phyloP scores from a whole-genome alignment of 2,329 filamentous ascomycete genomes.

The Aureobasidium sp. region DNA sequence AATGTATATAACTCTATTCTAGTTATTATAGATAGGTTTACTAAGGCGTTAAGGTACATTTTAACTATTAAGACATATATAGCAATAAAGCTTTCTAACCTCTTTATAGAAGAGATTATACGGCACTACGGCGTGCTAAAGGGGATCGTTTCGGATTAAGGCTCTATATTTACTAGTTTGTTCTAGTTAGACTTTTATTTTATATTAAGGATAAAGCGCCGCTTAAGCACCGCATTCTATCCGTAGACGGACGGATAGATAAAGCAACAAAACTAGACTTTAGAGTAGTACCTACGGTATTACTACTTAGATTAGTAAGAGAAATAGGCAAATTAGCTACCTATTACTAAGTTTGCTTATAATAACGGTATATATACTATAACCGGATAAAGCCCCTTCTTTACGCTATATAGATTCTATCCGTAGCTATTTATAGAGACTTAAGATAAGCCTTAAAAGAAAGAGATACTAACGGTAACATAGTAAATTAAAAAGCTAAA shows the following conservation, averaged over 20 bases:
- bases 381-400: neutral
- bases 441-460: too few relatives aligned
- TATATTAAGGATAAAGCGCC: constrained; percentile 1
- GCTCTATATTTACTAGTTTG: constrained; percentile 13
- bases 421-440: too few relatives aligned
- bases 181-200: constrained; percentile 16
- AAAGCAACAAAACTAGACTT: constrained; percentile 15
- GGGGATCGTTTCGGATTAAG: constrained; percentile 14
- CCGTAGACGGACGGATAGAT: constrained; percentile 18
- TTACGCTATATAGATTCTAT: too few relatives aligned
- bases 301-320: constrained; percentile 9
- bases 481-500: too few relatives aligned
- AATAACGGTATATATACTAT: constrained; percentile 12
- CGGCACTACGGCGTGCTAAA: neutral
- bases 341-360: constrained; percentile 2
- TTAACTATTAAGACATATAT: neutral
- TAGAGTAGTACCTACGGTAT: constrained; percentile 18
- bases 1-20: neutral
- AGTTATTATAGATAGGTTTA: constrained; percentile 1
- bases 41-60: neutral
- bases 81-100: neutral
- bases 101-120: neutral
- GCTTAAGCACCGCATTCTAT: constrained; percentile 17
- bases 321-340: constrained; percentile 4
- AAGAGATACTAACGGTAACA: too few relatives aligned